Evolutionary conservation across 768 basidiomycete species (phyloP).

Genomic region (Naganishia randhawae): DNA sequence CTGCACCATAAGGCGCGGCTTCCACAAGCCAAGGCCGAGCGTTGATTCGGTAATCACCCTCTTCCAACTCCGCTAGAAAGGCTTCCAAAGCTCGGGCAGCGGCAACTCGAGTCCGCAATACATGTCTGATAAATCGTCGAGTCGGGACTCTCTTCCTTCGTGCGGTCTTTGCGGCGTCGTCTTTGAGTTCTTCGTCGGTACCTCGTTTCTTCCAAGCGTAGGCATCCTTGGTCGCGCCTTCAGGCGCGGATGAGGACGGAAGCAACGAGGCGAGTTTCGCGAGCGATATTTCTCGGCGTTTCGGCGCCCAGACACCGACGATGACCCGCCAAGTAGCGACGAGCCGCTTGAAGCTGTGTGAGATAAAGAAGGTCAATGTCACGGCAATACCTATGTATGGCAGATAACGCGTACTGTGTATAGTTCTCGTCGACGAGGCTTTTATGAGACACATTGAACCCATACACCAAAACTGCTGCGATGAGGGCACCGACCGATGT

Average conservation of each 20-base stretch:
- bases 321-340: slow-evolving; percentile 95
- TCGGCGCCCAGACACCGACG: slow-evolving; percentile 88
- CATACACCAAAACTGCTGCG: slow-evolving; percentile 66
- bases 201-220: slow-evolving; percentile 28
- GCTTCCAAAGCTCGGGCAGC: slow-evolving; percentile 70
- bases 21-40: slow-evolving; percentile 51
- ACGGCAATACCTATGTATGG: not conserved
- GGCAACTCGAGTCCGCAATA: slow-evolving; percentile 77
- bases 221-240: slow-evolving; percentile 32
- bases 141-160: slow-evolving; percentile 60
- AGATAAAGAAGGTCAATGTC: not conserved
- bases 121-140: slow-evolving; percentile 79
- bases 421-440: slow-evolving; percentile 82
- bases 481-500: slow-evolving; percentile 69
- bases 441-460: slow-evolving; percentile 80
- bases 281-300: slow-evolving; percentile 72
- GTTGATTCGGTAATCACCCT: slow-evolving; percentile 48
- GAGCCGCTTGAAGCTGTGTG: slow-evolving; percentile 70
- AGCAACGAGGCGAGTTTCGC: slow-evolving; percentile 61
- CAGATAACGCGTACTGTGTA: slow-evolving; percentile 60
- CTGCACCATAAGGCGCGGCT: slow-evolving; percentile 34
- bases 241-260: slow-evolving; percentile 40
- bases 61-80: slow-evolving; percentile 64
- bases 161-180: slow-evolving; percentile 39
- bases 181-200: slow-evolving; percentile 28